These are phyloP conservation scores for Solanum pinnatisectum DNA, from an alignment of 257 asterid species.

Conservation along the genomic window DNA sequence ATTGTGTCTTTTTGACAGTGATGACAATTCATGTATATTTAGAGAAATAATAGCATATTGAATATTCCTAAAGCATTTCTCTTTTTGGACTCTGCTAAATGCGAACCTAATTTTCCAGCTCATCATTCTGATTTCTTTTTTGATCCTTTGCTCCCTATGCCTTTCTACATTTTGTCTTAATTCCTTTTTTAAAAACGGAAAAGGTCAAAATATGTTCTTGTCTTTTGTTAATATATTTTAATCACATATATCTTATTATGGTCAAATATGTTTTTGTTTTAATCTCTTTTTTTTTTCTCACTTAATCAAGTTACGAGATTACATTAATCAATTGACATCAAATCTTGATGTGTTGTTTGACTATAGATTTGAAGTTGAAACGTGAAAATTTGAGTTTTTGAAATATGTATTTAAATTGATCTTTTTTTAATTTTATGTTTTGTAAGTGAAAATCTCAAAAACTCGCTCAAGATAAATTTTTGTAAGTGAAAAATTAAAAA, in stretches of 20 bases:
- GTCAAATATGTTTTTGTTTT: background rate
- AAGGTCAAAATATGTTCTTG: background rate
- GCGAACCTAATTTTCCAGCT: background rate
- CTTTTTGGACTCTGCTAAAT: background rate
- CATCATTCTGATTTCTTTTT: background rate
- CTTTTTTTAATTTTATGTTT: too few species aligned
- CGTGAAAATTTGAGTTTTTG: too few species aligned
- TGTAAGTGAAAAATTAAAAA: background rate
- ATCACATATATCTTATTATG: background rate
- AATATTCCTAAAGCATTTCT: background rate
- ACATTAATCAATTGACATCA: background rate
- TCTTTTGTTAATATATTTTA: background rate
- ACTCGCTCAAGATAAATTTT: too few species aligned
- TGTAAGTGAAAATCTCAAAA: too few species aligned
- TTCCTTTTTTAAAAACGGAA: background rate
- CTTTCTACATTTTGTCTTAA: background rate
- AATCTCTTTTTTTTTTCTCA: background rate
- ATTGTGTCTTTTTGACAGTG: background rate
- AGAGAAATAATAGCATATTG: background rate
- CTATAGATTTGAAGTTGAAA: background rate
- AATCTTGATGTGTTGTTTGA: background rate
- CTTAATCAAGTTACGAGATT: background rate
- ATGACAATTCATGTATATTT: background rate
- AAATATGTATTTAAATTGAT: too few species aligned
- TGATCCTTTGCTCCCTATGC: background rate